Conservation (phyloP, 768 basidiomycete genomes). For the Myochromella boudieri region DNA sequence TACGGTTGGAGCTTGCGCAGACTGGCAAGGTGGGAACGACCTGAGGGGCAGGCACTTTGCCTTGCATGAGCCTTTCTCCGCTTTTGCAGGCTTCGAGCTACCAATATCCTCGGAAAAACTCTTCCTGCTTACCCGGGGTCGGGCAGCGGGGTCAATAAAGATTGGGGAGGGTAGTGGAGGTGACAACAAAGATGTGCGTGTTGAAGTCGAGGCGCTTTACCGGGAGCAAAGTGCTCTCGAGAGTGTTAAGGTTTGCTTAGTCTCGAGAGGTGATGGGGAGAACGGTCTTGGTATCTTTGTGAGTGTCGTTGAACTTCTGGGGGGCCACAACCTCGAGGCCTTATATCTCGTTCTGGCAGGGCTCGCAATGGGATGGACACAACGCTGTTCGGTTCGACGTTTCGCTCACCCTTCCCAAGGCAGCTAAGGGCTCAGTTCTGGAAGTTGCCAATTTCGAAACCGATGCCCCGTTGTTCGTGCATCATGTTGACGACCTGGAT, state of each 20-base stretch:
- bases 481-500: constrained; percentile 36
- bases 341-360: constrained; percentile 12
- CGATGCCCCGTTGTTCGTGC: constrained; percentile 38
- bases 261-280: constrained; percentile 22
- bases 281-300: constrained; percentile 38
- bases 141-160: constrained; percentile 22
- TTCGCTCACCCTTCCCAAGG: constrained; percentile 24
- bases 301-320: no score
- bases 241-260: constrained; percentile 25
- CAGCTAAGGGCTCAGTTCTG: constrained; percentile 20
- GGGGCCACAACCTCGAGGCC: no score
- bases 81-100: constrained; percentile 21
- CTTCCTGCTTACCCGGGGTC: constrained; percentile 30
- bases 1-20: constrained; percentile 16
- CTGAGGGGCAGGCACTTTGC: background rate
- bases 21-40: constrained; percentile 6
- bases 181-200: constrained; percentile 18
- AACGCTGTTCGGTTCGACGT: constrained; percentile 19
- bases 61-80: background rate
- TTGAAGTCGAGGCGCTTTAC: constrained; percentile 26
- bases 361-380: constrained; percentile 12
- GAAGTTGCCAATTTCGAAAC: constrained; percentile 44
- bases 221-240: constrained; percentile 19
- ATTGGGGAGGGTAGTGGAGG: constrained; percentile 19
- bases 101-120: constrained; percentile 26